Base-by-base conservation (phyloP, 805 yeast species). In the Metschnikowia bowlesiae region DNA sequence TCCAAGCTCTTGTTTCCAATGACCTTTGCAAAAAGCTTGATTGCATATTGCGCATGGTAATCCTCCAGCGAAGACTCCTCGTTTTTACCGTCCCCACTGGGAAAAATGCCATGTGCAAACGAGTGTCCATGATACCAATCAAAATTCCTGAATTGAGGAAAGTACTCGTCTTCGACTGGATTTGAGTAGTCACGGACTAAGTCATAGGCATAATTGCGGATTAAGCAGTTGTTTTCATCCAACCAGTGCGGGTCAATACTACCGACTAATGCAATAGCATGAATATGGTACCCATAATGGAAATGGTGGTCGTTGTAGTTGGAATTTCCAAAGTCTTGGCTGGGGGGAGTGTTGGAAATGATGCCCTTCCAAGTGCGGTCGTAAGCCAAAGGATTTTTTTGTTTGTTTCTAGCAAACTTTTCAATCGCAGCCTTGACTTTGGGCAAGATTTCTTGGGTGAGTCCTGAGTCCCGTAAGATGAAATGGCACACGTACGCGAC, bases 81-180 rank as follows among this genome's bases (percentile, higher is more conserved):
- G 64, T 85, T 87, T 57, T 83, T 83, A 30, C 92, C 91, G 65
- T 86, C 91, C 7, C 87, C 87, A 53, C 83, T 75, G 33, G 80
- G 76, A 58, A 80, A 83, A 16, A 85, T 71, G 2, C 92, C 91
- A 60, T 83, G 83, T 0, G 91, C 92, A 81, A 85, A 85, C 0
- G 90, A 84, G 62, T 86, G 91, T 0, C 92, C 92, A 59, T 79
- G 79, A 62, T 69, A 86, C 88, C 88, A 86, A 62, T 84, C 89
- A 66, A 85, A 85, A 7, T 82, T 75, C 60, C 91, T 75, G 41
- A 74, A 83, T 14, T 79, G 83, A 6, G 90, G 90, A 68, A 85
- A 85, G 58, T 65, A 77, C 2, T 62, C 57, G 57, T 86, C 91
- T 6, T 69, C 66, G 13, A 68, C 69, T 4, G 88, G 87, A 54